Base-by-base conservation (phyloP, 306 rosid species). In the Cicer chorassanicum region DNA sequence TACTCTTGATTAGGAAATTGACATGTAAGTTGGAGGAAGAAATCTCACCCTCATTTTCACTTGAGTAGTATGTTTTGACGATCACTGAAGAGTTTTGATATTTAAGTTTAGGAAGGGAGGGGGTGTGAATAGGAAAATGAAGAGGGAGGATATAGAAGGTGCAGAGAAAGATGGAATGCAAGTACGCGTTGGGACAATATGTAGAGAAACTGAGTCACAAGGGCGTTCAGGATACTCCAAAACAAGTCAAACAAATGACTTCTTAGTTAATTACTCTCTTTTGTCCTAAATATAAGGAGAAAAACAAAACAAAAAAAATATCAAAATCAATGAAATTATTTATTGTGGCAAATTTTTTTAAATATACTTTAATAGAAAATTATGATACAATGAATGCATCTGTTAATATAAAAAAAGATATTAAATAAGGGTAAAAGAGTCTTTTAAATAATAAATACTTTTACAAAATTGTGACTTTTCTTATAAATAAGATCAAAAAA, bases 41-140 rank as follows among this genome's bases (percentile, higher is more conserved):
- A 90, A 85, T 39, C 54, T 77, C 63, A 89, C 96, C 96, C 84
- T 91, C 96, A 91, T 91, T 86, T 84, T 81, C 65, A 55, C 18
- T 68, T 67, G 67, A 61, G 83, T 71, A 63, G 34, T 21, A 56
- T 74, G 80, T 21, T 69, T 77, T 36, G 85, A 82, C 49, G 39
- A 68, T 6, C 48, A 70, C 59, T 40, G 24, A 62, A 24, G 64
- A 56, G 10, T 39, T 59, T 57, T 50, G 4, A 21, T 59, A 65
- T 60, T 50, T 48, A 0, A 75, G 48, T 50, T 12, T 8, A 21
- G 6, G 48, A 39, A 9, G 46, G 64, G 59, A 42, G 51, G 15
- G 2, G 36, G 39, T 21, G 1, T 9, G 16, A 59, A 24, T 7
- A 57, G 36, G 45, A 62, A 48, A 57, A 10, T 21, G 8, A 57